Evolutionary conservation across 495 filamentous ascomycete species (phyloP).

Genomic region (Cetradonia linearis): DNA sequence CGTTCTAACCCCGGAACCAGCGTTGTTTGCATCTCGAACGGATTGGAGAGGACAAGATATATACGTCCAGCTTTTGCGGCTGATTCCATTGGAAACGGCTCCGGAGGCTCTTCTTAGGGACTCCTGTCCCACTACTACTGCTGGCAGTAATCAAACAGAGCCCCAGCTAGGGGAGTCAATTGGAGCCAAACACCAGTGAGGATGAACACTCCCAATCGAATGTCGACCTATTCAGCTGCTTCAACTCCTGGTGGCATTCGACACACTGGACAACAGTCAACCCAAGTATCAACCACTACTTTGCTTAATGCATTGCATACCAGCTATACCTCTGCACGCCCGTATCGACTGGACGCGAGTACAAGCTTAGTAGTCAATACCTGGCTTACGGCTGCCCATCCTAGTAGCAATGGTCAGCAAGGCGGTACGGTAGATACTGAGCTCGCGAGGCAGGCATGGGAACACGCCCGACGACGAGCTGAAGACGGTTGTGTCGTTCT

Average conservation of each 20-base stretch:
- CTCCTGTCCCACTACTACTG: not conserved
- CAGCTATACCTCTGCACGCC: conserved; percentile 67
- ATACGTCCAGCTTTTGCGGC: not conserved
- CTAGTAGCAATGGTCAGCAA: conserved; percentile 50
- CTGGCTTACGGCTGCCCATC: conserved; percentile 69
- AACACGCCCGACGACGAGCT: conserved; percentile 87
- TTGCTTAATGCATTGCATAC: conserved; percentile 87
- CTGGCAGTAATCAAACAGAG: not conserved
- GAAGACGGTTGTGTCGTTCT: conserved; percentile 92
- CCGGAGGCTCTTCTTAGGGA: not conserved
- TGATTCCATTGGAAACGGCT: not conserved
- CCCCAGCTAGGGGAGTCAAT: not conserved
- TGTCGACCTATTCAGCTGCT: conserved; percentile 75
- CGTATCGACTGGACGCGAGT: conserved; percentile 79
- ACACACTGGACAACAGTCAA: conserved; percentile 50
- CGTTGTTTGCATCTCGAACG: not conserved
- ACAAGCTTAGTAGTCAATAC: conserved; percentile 93
- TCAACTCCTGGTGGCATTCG: conserved; percentile 52
- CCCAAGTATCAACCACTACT: conserved; percentile 83
- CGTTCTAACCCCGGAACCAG: not conserved
- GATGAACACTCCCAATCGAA: conserved; percentile 59
- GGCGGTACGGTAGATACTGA: conserved; percentile 74
- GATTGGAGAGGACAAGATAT: not conserved
- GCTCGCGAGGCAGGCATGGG: conserved; percentile 79
- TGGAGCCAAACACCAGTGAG: not conserved